Conservation (phyloP, 495 filamentous ascomycete genomes). For the Articulospora tetracladia region DNA sequence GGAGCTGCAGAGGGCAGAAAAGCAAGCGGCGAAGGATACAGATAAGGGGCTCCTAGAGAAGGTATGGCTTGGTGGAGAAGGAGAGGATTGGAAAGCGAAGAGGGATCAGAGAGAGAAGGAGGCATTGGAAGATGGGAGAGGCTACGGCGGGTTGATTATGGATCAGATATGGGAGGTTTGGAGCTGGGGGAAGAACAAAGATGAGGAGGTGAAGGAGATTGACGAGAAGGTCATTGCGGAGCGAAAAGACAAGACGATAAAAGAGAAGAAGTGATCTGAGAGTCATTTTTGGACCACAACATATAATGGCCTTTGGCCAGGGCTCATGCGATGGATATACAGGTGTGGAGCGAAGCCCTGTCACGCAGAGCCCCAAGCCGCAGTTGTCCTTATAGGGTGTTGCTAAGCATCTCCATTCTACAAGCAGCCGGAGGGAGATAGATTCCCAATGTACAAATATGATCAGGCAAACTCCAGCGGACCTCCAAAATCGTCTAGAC, state of each 20-base stretch:
- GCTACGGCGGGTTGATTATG: constrained; percentile 76
- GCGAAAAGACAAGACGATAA: constrained; percentile 14
- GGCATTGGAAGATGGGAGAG: constrained; percentile 71
- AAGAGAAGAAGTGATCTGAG: constrained; percentile 13
- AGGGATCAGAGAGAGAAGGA: constrained; percentile 66
- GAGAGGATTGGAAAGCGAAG: constrained; percentile 67
- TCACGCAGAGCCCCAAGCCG: too few species aligned
- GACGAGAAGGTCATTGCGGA: constrained; percentile 30
- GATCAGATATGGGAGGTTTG: constrained; percentile 84
- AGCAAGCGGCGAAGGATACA: constrained; percentile 22
- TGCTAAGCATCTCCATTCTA: too few species aligned
- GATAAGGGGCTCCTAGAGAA: constrained; percentile 42
- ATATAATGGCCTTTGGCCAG: too few species aligned
- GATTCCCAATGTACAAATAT: too few species aligned
- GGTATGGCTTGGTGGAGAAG: constrained; percentile 64
- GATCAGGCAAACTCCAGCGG: too few species aligned
- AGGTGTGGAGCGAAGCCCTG: too few species aligned
- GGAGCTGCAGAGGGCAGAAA: constrained; percentile 17
- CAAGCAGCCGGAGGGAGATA: too few species aligned
- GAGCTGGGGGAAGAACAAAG: constrained; percentile 44
- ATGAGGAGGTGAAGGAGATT: constrained; percentile 20
- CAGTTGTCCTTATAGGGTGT: too few species aligned
- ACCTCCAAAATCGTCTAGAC: too few species aligned
- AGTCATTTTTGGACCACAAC: too few species aligned
- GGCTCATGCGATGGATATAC: too few species aligned